phyloP scores from a whole-genome alignment of 2,329 filamentous ascomycete genomes.

The Bipolaris sorokiniana region DNA sequence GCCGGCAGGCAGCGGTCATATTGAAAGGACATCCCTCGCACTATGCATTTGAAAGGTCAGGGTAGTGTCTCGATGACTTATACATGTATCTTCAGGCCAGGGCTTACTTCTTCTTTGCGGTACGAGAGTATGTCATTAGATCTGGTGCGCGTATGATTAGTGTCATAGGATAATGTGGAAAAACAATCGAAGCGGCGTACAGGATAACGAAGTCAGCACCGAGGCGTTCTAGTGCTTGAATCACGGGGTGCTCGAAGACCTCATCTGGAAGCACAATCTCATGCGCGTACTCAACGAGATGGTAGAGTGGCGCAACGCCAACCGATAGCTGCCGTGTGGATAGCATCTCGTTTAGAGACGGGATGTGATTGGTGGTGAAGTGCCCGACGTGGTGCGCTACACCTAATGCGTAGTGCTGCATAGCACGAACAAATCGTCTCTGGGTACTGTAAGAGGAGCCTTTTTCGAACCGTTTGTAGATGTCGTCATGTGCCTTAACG shows the following conservation, averaged over 20 bases:
- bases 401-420: conserved; percentile 1
- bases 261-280: conserved; percentile 1
- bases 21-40: not conserved
- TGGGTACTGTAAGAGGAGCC: not conserved
- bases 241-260: not conserved
- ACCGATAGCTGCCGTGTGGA: not conserved
- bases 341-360: not conserved
- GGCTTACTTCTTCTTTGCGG: not conserved
- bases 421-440: conserved; percentile 2
- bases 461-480: not conserved
- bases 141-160: not conserved
- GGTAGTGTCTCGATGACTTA: not conserved
- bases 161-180: not conserved
- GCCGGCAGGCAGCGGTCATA: not conserved
- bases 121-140: conserved; percentile 2
- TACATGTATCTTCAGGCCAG: not conserved
- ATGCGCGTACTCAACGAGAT: not conserved
- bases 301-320: not conserved
- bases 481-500: not conserved
- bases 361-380: conserved; percentile 1
- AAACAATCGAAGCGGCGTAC: not conserved
- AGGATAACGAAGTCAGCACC: conserved; percentile 1
- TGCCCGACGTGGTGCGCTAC: conserved; percentile 1
- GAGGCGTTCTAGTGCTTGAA: not conserved
- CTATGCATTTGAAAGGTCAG: not conserved